Evolutionary conservation across 2,329 filamentous ascomycete species (phyloP), one percentile per base, ranked within the genome.

Genomic region (Neofusicoccum kwambonambiense): DNA sequence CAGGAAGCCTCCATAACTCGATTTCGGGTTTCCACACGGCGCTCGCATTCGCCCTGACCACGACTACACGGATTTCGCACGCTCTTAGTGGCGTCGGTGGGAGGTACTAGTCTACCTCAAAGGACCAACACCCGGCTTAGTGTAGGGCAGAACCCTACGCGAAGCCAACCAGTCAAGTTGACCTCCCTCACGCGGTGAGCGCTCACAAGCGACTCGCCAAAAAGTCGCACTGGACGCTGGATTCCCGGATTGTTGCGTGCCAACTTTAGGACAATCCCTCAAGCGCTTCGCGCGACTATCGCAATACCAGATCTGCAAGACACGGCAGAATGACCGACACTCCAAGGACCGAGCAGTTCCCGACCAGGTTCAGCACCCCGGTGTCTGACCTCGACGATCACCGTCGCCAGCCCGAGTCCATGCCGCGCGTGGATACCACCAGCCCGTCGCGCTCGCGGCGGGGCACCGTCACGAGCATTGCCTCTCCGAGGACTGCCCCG

Each of bases 1-100:
- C 85, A 95, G 93, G 85, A 94, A 96, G 83, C 94, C 95, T 79
- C 94, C 94, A 86, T 98, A 98, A 97, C 82, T 94, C 80, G 84
- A 73, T 41, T 52, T 42, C 54, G 39, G 56, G 56, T 78, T 79
- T 70, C 69, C 47, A n/a, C 65, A 56, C 47, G n/a, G 67, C 61
- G 65, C 67, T 67, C 60, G 69, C 66, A 39, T 37, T 52, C 41
- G 37, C 47, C 35, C 54, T 64, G 64, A 64, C 51, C 17, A 66
- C 54, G 34, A 67, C 31, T 39, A 52, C 47, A n/a, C 34, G 17
- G 1, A 41, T 27, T 45, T 37, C 57, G 50, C 15, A 56, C 64
- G 57, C 56, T 65, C 56, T 64, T 41, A 57, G 50, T 42, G 49
- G 57, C 49, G 64, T 62, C 31, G 56, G 41, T 19, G 50, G 51